Conservation (phyloP, 768 basidiomycete genomes). For the Pleurotus pulmonarius region DNA sequence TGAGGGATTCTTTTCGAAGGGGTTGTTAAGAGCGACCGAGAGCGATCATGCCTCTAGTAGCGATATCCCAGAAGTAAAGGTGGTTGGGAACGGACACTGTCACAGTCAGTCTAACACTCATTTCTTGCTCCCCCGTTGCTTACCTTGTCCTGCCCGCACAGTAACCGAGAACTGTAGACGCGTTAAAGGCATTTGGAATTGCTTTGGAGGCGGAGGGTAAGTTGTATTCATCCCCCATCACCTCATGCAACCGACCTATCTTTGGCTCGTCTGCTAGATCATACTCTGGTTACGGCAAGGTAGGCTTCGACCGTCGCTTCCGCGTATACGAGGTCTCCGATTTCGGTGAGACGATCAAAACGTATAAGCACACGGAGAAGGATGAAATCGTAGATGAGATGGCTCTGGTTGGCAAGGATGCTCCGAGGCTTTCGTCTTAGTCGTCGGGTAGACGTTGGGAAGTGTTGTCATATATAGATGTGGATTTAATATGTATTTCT, state of each 20-base stretch:
- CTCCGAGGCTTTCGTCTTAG: slow-evolving; percentile 16
- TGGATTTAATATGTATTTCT: slow-evolving; percentile 8
- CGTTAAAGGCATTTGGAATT: slow-evolving; percentile 84
- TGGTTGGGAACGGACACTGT: slow-evolving; percentile 86
- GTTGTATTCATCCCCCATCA: slow-evolving; percentile 17
- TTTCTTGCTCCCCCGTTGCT: slow-evolving; percentile 9
- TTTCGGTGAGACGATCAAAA: slow-evolving; percentile 89
- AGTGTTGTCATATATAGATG: slow-evolving; percentile 8
- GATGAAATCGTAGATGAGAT: slow-evolving; percentile 65
- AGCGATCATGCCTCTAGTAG: slow-evolving; percentile 53
- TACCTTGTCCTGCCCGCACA: slow-evolving; percentile 20
- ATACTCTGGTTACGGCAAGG: slow-evolving; percentile 77
- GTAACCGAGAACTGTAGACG: slow-evolving; percentile 89
- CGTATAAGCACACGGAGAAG: slow-evolving; percentile 78
- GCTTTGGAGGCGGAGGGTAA: slow-evolving; percentile 84
- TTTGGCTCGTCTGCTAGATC: slow-evolving; percentile 39
- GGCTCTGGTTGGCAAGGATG: slow-evolving; percentile 53
- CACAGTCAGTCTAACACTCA: slow-evolving; percentile 51
- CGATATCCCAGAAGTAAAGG: slow-evolving; percentile 71
- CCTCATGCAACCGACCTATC: background rate
- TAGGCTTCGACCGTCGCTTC: slow-evolving; percentile 92
- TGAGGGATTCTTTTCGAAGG: slow-evolving; percentile 84
- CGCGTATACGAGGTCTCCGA: slow-evolving; percentile 84
- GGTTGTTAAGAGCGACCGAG: slow-evolving; percentile 67
- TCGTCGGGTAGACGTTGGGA: slow-evolving; percentile 7